Evolutionary conservation across 2,329 filamentous ascomycete genomes (phyloP).

Genomic region (Rhynchosporium graminicola): DNA sequence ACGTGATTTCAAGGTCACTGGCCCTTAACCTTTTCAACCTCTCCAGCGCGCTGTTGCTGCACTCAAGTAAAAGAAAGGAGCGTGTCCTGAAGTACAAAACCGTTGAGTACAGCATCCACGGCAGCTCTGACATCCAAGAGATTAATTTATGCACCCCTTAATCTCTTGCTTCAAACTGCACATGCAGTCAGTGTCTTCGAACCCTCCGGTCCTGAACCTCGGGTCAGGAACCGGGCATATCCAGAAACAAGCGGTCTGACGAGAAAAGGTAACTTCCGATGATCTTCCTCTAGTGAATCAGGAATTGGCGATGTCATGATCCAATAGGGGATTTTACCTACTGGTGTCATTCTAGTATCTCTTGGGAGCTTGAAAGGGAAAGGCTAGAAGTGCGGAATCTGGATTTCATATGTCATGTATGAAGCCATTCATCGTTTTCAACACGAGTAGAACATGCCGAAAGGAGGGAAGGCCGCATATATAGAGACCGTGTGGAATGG

Average conservation of each 20-base stretch:
- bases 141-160: slow-evolving; percentile 13
- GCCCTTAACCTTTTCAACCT: no score
- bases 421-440: slow-evolving; percentile 3
- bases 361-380: not conserved
- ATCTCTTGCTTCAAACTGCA: slow-evolving; percentile 11
- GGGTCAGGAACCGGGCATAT: slow-evolving; percentile 3
- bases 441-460: slow-evolving; percentile 9
- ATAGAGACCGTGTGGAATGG: slow-evolving; percentile 34
- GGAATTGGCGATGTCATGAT: not conserved
- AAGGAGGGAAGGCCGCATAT: slow-evolving; percentile 38
- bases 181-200: slow-evolving; percentile 12
- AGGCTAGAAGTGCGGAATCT: not conserved
- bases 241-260: slow-evolving; percentile 11
- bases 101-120: not conserved
- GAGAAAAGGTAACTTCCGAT: not conserved
- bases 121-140: not conserved
- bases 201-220: slow-evolving; percentile 6
- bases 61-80: not conserved
- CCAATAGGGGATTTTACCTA: no score
- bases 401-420: slow-evolving; percentile 2
- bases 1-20: no score
- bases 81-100: not conserved
- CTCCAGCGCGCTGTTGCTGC: no score
- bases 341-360: not conserved
- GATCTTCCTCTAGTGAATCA: not conserved